Conservation (phyloP, 108 stramenopile genomes). For the Schizochytrium sp. region DNA sequence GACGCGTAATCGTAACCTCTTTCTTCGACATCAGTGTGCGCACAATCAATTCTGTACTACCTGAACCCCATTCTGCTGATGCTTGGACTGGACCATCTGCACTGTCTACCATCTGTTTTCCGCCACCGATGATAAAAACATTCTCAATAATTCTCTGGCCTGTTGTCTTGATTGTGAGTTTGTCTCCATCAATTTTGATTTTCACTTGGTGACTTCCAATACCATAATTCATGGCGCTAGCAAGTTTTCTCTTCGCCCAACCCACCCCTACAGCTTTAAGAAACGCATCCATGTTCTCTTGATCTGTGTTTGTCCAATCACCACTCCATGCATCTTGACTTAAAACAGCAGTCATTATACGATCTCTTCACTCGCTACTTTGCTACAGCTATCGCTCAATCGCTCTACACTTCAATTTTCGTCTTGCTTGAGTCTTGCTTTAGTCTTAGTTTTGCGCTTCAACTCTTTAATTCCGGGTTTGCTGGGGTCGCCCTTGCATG, state of each 20-base stretch:
- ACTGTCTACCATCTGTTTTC: neutral
- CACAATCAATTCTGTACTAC: neutral
- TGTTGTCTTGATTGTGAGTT: neutral
- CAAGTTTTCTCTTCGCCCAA: constrained; percentile 33
- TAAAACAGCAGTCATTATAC: neutral
- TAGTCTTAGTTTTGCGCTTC: too few relatives aligned
- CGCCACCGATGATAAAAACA: neutral
- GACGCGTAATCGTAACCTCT: constrained; percentile 4
- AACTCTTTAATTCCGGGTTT: too few relatives aligned
- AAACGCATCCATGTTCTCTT: constrained; percentile 27
- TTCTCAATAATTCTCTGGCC: neutral
- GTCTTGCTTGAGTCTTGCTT: too few relatives aligned
- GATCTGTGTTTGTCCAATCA: constrained; percentile 21
- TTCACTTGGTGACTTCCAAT: neutral
- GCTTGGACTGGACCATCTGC: neutral
- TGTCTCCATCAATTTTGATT: neutral
- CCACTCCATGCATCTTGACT: neutral
- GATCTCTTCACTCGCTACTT: neutral
- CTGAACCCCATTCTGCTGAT: neutral
- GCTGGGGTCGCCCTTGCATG: too few relatives aligned
- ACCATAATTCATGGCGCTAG: neutral
- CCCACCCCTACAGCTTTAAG: neutral
- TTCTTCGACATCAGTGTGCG: neutral
- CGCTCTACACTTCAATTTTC: too few relatives aligned
- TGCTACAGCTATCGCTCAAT: neutral